Percentiles rank a stretch among this genome's conserved stretches.
Evolutionary conservation across 495 filamentous ascomycete genomes (phyloP).

Genomic region (Aspergillus olivimuriae): DNA sequence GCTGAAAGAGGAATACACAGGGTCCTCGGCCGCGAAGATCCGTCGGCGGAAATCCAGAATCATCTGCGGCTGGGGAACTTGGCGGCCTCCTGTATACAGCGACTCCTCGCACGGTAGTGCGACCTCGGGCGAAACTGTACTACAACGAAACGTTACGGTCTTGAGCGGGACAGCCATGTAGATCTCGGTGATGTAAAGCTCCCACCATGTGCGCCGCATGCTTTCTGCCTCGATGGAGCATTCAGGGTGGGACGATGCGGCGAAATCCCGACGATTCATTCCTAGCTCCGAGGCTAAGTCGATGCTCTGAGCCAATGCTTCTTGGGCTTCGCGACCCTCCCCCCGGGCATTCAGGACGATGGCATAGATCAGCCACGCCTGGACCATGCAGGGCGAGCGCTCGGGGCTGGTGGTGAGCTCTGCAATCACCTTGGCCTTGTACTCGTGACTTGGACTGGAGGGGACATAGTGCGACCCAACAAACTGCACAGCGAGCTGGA

Average conservation of each 20-base stretch:
- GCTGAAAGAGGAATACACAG: conserved; percentile 32
- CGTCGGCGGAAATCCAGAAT: conserved; percentile 31
- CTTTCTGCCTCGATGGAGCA: conserved; percentile 32
- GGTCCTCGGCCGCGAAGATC: conserved; percentile 30
- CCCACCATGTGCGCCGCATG: conserved; percentile 39
- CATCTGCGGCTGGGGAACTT: conserved; percentile 24
- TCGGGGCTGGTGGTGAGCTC: conserved; percentile 22
- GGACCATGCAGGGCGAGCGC: conserved; percentile 29
- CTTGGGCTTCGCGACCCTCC: conserved; percentile 27
- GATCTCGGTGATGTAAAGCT: conserved; percentile 34
- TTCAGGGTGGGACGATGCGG: conserved; percentile 15
- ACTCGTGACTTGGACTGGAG: conserved; percentile 14
- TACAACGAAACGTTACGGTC: conserved; percentile 24
- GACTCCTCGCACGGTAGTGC: conserved; percentile 35
- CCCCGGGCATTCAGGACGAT: conserved; percentile 31
- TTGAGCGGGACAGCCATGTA: conserved; percentile 28
- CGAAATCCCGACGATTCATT: conserved; percentile 31
- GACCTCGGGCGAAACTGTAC: conserved; percentile 28
- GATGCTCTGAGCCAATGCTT: conserved; percentile 22
- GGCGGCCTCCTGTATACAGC: conserved; percentile 20
- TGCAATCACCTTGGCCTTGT: conserved; percentile 19
- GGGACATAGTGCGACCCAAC: conserved; percentile 33
- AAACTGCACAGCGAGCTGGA: conserved; percentile 32
- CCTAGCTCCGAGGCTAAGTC: conserved; percentile 33
- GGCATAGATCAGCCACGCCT: conserved; percentile 32